Percentiles rank a stretch among this genome's conserved stretches.
phyloP scores from a whole-genome alignment of 805 yeast genomes.

The Yamadazyma endophytica region DNA sequence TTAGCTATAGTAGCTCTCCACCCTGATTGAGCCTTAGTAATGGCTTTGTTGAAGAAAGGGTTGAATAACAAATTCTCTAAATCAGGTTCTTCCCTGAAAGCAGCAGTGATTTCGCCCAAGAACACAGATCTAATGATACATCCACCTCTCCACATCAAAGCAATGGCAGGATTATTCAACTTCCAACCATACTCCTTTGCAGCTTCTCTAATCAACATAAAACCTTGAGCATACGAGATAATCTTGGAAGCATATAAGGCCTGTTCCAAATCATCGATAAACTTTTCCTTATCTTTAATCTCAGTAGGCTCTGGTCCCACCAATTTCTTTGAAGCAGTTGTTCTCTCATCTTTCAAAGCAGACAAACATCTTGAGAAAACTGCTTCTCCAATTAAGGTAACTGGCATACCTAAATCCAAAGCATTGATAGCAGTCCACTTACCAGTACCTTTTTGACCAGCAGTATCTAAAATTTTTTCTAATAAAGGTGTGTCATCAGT shows the following conservation, averaged over 20 bases:
- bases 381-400: slow-evolving; percentile 97
- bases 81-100: slow-evolving; percentile 90
- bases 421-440: slow-evolving; percentile 99
- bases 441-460: slow-evolving; percentile 99
- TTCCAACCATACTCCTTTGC: slow-evolving; percentile 96
- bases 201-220: slow-evolving; percentile 98
- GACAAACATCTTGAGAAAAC: slow-evolving; percentile 96
- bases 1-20: slow-evolving; percentile 88
- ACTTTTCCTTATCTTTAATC: slow-evolving; percentile 72
- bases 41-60: slow-evolving; percentile 89
- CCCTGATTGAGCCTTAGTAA: slow-evolving; percentile 87
- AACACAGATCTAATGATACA: slow-evolving; percentile 98
- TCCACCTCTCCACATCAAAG: slow-evolving; percentile 99
- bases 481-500: slow-evolving; percentile 88
- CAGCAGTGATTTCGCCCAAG: slow-evolving; percentile 94
- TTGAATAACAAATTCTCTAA: slow-evolving; percentile 94
- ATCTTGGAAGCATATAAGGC: slow-evolving; percentile 98
- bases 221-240: slow-evolving; percentile 98
- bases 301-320: slow-evolving; percentile 65
- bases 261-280: slow-evolving; percentile 93
- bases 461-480: slow-evolving; percentile 93
- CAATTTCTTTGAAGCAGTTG: slow-evolving; percentile 72
- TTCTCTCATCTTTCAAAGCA: slow-evolving; percentile 88
- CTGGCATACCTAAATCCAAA: slow-evolving; percentile 96
- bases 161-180: slow-evolving; percentile 96